These are phyloP conservation scores for Termitomyces sp. DNA, from an alignment of 1,284 basidiomycete species.

Conservation along the genomic window DNA sequence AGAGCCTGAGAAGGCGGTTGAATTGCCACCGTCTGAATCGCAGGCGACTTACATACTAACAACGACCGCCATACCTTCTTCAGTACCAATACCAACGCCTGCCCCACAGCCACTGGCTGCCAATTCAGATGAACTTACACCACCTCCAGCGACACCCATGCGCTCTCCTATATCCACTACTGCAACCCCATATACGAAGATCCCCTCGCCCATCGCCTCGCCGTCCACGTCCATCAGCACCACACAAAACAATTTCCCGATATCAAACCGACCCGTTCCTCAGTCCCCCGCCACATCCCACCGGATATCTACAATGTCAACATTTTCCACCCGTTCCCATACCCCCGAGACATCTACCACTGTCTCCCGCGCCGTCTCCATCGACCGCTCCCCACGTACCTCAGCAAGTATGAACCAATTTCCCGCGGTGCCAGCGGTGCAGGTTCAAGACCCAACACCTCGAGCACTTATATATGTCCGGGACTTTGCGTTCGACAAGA, in stretches of 20 bases:
- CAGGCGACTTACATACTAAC: too few relatives aligned
- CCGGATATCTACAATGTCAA: slow-evolving; percentile 39
- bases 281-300: slow-evolving; percentile 59
- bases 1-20: too few relatives aligned
- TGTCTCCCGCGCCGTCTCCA: slow-evolving; percentile 20
- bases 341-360: slow-evolving; percentile 19
- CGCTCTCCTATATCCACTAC: background rate
- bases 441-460: slow-evolving; percentile 1
- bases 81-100: background rate
- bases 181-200: background rate
- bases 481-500: slow-evolving; percentile 52
- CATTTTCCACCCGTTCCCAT: slow-evolving; percentile 16
- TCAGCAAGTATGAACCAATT: background rate
- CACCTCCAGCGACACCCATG: background rate
- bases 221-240: background rate
- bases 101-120: background rate
- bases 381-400: background rate
- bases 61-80: too few relatives aligned
- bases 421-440: background rate
- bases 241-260: slow-evolving; percentile 24
- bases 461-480: slow-evolving; percentile 43
- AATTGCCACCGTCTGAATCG: too few relatives aligned
- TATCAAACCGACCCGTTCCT: slow-evolving; percentile 58
- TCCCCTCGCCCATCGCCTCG: background rate
- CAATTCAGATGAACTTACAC: background rate